Evolutionary conservation across 2,329 filamentous ascomycete species (phyloP), one percentile per base, ranked within the genome.

Genomic region (Alternaria tenuissima): DNA sequence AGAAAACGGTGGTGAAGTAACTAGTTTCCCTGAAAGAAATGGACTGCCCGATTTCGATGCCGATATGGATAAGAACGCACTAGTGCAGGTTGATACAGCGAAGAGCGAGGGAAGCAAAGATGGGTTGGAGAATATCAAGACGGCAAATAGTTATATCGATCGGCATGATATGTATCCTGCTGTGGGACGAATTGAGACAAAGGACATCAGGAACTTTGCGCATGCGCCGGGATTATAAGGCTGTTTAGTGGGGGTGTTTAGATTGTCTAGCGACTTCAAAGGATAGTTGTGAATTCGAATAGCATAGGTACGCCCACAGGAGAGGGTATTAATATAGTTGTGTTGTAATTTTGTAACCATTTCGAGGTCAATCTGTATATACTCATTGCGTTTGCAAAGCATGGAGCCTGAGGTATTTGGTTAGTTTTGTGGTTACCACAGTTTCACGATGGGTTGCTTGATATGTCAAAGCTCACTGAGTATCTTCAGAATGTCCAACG

Each of bases 91-190:
- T 24, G 62, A 72, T 20, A 76, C 70, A 42, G 65, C 64, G 4
- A 69, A 68, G 22, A 73, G 71, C 43, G 66, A 71, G 28, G 59
- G 73, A 51, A 58, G 55, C 24, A 48, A 66, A 41, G 62, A 70
- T 52, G 30, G 42, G 0, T 51, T 78, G 5, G 59, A 57, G 8
- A 69, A 73, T 36, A 71, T 70, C 11, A 75, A 72, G 16, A 77
- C 76, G 16, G 68, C 77, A 30, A 73, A 75, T 24, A 78, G 73
- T 47, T 63, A 78, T 55, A 74, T 80, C 39, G 77, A 78, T 61
- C 65, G 81, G 57, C 81, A 83, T 63, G 81, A 83, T 62, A 80
- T 81, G 72, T 82, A 77, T 62, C 67, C 67, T 47, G 75, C 72
- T 1, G 61, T 76, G 20, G 75, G 75, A 3, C 65, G 77, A 22